Conservation (phyloP, 75 land plant genomes). For the Larix kaempferi region DNA sequence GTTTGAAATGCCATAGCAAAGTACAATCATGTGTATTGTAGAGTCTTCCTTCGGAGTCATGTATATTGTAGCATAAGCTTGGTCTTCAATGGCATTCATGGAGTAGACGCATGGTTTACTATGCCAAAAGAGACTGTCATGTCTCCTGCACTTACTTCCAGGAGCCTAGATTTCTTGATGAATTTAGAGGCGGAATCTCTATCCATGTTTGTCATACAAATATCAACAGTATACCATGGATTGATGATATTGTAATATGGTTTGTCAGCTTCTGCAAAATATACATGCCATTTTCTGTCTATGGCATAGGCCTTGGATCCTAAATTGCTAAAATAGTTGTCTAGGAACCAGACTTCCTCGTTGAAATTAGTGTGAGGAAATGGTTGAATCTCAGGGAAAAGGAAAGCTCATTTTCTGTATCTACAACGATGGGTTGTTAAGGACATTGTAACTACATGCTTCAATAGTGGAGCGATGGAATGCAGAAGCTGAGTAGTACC, state of each 20-base stretch:
- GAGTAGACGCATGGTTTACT: slow-evolving; percentile 69
- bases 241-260: too few relatives aligned
- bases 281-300: slow-evolving; percentile 41
- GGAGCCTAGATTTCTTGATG: too few relatives aligned
- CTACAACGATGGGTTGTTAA: slow-evolving; percentile 31
- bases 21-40: too few relatives aligned
- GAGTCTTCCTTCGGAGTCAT: slow-evolving; percentile 71
- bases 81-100: slow-evolving; percentile 59
- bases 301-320: slow-evolving; percentile 56
- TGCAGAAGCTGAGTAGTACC: slow-evolving; percentile 66
- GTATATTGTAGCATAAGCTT: slow-evolving; percentile 63
- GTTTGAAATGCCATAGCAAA: too few relatives aligned
- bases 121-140: slow-evolving; percentile 52
- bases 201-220: too few relatives aligned
- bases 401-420: slow-evolving; percentile 61
- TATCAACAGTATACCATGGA: background rate
- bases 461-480: slow-evolving; percentile 44
- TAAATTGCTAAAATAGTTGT: slow-evolving; percentile 32
- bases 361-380: slow-evolving; percentile 55
- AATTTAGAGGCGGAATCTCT: too few relatives aligned
- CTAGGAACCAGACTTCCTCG: slow-evolving; percentile 42
- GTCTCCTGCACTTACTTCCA: too few relatives aligned
- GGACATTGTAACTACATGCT: slow-evolving; percentile 16
- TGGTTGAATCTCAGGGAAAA: slow-evolving; percentile 64
- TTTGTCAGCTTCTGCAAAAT: slow-evolving; percentile 13